Percentiles rank a stretch among this genome's conserved stretches.
Conservation (phyloP, 2,329 filamentous ascomycete species). For the Pseudocercospora cruenta region DNA sequence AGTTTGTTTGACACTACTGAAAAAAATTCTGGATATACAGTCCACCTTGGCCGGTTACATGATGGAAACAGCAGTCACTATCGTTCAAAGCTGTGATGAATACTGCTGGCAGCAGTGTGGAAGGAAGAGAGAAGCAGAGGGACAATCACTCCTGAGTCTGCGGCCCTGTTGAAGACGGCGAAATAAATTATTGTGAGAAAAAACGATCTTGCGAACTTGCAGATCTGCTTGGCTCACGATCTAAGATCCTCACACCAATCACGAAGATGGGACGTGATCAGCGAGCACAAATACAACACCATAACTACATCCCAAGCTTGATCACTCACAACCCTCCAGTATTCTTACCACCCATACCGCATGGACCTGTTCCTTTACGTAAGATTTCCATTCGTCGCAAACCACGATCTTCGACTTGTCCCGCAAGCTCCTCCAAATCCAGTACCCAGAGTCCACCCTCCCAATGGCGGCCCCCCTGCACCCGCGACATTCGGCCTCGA, state of each 20-base stretch:
- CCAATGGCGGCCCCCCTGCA: background rate
- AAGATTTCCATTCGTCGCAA: background rate
- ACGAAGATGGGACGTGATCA: background rate
- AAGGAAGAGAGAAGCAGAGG: background rate
- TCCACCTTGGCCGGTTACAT: background rate
- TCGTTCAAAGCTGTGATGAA: background rate
- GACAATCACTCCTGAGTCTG: too few species aligned
- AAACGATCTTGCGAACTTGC: background rate
- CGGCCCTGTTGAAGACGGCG: background rate
- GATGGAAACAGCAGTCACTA: background rate
- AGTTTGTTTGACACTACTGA: background rate
- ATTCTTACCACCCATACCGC: background rate
- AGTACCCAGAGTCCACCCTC: background rate
- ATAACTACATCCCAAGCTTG: background rate
- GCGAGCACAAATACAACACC: background rate
- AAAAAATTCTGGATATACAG: background rate
- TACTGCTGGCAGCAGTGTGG: background rate
- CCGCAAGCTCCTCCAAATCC: background rate
- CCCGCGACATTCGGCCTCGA: background rate
- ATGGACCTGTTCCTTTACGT: background rate
- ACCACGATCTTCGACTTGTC: background rate
- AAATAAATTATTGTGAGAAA: background rate
- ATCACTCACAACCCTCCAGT: background rate
- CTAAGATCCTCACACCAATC: background rate
- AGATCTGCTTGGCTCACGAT: background rate